Base-by-base conservation (phyloP, 2,329 filamentous ascomycete genomes). In the Epichloe bromicola region DNA sequence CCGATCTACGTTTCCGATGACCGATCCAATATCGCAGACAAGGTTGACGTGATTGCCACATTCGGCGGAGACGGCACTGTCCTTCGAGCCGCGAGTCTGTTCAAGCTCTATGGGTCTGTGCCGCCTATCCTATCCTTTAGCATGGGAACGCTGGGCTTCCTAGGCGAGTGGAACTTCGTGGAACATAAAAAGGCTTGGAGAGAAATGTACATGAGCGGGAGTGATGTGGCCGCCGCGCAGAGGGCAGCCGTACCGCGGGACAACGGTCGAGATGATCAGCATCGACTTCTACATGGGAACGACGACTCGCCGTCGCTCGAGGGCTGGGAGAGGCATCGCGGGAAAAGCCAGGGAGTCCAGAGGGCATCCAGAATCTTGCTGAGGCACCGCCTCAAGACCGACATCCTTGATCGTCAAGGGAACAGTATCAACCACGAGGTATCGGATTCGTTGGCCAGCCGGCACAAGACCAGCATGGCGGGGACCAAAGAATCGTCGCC, bases 151-250 rank as follows among this genome's bases (percentile, higher is more conserved):
- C 72, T 98, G 1, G 93, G 93, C 0, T 98, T 98, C 58, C 71
- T 98, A 7, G 90, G 91, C 15, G 91, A 97, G 67, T 98, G 91
- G 90, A 94, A 93, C 60, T 97, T 97, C 64, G 75, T 76, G 6
- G 90, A 97, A 60, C 88, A 94, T 70, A 95, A 95, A 68, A 79
- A 87, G 46, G 93, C 93, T 0, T 95, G 94, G 71, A 75, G 88
- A 46, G 88, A 96, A 63, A 88, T 93, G 49, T 96, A 94, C 70
- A 94, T 95, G 86, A 80, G 76, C 59, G 78, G 78, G 2, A 78
- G 75, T 55, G 69, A 71, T 43, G 75, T 78, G 8, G 65, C 71
- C 2, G 46, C 26, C 12, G 69, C 68, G 57, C 73, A 70, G 55
- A 74, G 71, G 49, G 66, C 66, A 14, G 67, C 66, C 36, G 62